Base-by-base conservation (phyloP, 2,329 filamentous ascomycete genomes). In the Hirsutella thompsonii region DNA sequence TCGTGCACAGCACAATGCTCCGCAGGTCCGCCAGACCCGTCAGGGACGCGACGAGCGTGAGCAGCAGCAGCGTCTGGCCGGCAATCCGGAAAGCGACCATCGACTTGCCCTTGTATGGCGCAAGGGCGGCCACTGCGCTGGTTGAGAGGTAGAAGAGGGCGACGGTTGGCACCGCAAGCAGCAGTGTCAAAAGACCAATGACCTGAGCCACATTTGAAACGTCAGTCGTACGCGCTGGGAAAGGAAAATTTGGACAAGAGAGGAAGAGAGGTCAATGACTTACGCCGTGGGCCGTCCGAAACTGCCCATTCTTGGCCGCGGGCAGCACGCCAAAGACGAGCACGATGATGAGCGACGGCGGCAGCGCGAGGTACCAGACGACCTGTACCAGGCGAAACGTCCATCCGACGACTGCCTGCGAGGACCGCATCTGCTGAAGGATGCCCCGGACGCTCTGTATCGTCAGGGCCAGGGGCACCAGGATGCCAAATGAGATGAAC, bases 211-310 rank as follows among this genome's bases (percentile, higher is more conserved):
- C n/a, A n/a, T n/a, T n/a, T n/a, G n/a, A n/a, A n/a, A n/a, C n/a
- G n/a, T n/a, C n/a, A n/a, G n/a, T n/a, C n/a, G n/a, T n/a, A n/a
- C n/a, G n/a, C n/a, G n/a, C n/a, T n/a, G n/a, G n/a, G n/a, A n/a
- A n/a, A n/a, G n/a, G n/a, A n/a, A n/a, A n/a, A n/a, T n/a, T n/a
- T n/a, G n/a, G n/a, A n/a, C n/a, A n/a, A n/a, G n/a, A n/a, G n/a
- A n/a, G n/a, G n/a, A n/a, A n/a, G n/a, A n/a, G 18, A 6, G 14
- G 11, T 20, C 13, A 11, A 10, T 14, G 18, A 26, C 55, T 45
- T 50, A 60, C 55, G 0, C 50, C 54, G 20, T 61, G 57, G 3
- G 50, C 44, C 4, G 52, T 55, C 8, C 47, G 45, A 43, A 59
- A 57, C 30, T 60, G 53, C 2, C 37, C 41, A 1, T 51, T 41